Evolutionary conservation across 163 green algal species (phyloP), one percentile per base, ranked within the genome.

Genomic region (Chloroidium sp.): DNA sequence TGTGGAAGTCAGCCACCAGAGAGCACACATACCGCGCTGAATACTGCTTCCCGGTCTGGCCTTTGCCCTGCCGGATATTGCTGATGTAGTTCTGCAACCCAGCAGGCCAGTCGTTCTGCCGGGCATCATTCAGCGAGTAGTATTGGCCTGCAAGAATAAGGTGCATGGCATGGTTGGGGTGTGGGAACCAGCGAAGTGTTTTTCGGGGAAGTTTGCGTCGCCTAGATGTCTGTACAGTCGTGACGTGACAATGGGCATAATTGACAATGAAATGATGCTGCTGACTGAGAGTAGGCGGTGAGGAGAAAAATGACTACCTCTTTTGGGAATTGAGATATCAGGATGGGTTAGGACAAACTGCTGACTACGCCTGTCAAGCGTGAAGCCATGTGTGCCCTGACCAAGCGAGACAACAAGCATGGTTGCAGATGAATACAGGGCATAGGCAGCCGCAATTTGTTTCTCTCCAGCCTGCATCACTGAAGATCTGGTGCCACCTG

Each of bases 91-190:
- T 12, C 69, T 72, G 75, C 78, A 92, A 77, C 6, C 83, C 69
- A 2, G 77, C 58, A 1, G 87, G 84, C 87, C 88, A 92, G 78
- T 92, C 88, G 69, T 80, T 84, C 79, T 88, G 88, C 14, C 88
- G 79, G 67, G 86, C 88, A 62, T 92, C 88, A 77, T 92, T 92
- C 6, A 92, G 61, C 1, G 84, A 89, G 78, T 92, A 92, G 57
- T 89, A 89, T 67, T 89, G 81, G 13, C 85, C 64, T 72, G 64
- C 64, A 72, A 10, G 64, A 72, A 72, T 6, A 72, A 36, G 36
- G 36, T 36, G 36, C 36, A 36, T 36, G 36, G 36, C 36, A 36
- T 36, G 36, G 36, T 36, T 36, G 36, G 36, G 36, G 36, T 36
- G 36, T 36, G 36, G 36, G 36, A 36, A 36, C 36, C 36, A 36